Base-by-base conservation (phyloP, 106 monocot species). In the Acanthochlamys bracteata region DNA sequence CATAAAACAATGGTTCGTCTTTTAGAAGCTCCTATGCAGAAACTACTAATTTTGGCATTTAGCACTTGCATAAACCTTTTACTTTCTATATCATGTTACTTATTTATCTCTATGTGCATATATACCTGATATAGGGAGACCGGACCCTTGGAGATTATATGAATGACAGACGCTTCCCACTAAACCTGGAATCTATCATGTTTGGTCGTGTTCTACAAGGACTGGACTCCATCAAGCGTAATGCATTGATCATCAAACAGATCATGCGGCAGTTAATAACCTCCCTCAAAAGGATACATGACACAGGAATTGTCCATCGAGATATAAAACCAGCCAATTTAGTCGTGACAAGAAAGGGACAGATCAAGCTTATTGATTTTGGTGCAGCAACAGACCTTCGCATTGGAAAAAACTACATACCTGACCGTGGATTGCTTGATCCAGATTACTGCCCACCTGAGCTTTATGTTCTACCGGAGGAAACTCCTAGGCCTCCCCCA, bases 301-400 rank as follows among this genome's bases (percentile, higher is more conserved):
- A 74, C 47, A 90, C 86, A 0, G 95, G 95, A 57, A 90, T 95
- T 54, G 90, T 95, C 33, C 95, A 90, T 66, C 78, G 95, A 41
- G 95, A 95, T 76, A 95, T 95, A 14, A 95, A 95, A 52, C 95
- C 90, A 22, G 53, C 95, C 14, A 95, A 95, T 59, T 74, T 90
- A 39, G 95, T 95, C 0, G 84, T 95, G 39, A 95, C 90, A 13
- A 80, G 59, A 27, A 90, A 90, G 63, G 90, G 90, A 10, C 60
- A 84, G 68, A 90, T 95, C 67, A 95, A 95, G 65, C 86, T 90
- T 51, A 95, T 95, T 67, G 95, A 95, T 60, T 95, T 95, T 65
- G 95, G 86, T 0, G 95, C 95, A 25, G 90, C 95, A 12, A 77
- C 95, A 21, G 90, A 95, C 57, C 95, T 95, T 64, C 89, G 95